Percentiles rank a stretch among this genome's conserved stretches.
Evolutionary conservation across 1,284 basidiomycete genomes (phyloP).

Genomic region (Hemileia vastatrix): DNA sequence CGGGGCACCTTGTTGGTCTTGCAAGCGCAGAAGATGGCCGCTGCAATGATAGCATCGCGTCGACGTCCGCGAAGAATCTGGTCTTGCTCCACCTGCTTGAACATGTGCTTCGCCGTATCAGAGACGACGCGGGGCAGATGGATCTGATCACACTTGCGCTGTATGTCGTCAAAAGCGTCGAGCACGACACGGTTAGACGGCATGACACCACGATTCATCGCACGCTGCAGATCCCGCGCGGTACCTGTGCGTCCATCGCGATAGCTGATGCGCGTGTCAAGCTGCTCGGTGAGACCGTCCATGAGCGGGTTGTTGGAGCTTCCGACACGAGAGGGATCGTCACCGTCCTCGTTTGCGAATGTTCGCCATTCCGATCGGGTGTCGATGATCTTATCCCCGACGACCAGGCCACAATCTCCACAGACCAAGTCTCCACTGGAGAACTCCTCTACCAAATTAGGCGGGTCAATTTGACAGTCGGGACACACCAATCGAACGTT

Average conservation of each 20-base stretch:
- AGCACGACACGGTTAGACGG: too few relatives aligned
- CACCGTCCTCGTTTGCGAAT: constrained; percentile 94
- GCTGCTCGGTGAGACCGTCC: constrained; percentile 83
- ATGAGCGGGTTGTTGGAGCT: constrained; percentile 79
- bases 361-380: constrained; percentile 97
- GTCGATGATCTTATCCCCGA: constrained; percentile 93
- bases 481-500: constrained; percentile 87
- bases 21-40: constrained; percentile 95
- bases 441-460: constrained; percentile 92
- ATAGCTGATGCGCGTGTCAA: constrained; percentile 88
- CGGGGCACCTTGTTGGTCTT: constrained; percentile 83
- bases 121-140: constrained; percentile 85
- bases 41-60: constrained; percentile 93
- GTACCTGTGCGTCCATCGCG: constrained; percentile 86
- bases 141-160: constrained; percentile 86
- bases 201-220: constrained; percentile 64
- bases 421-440: constrained; percentile 94
- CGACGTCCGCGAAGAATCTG: constrained; percentile 88
- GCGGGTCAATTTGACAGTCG: constrained; percentile 83
- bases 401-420: constrained; percentile 64
- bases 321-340: too few relatives aligned
- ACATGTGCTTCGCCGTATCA: too few relatives aligned
- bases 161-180: constrained; percentile 87
- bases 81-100: constrained; percentile 90
- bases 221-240: constrained; percentile 81